Evolutionary conservation across 163 green algal genomes (phyloP), one percentile per base, ranked within the genome.

Genomic region (Prototheca cutis): DNA sequence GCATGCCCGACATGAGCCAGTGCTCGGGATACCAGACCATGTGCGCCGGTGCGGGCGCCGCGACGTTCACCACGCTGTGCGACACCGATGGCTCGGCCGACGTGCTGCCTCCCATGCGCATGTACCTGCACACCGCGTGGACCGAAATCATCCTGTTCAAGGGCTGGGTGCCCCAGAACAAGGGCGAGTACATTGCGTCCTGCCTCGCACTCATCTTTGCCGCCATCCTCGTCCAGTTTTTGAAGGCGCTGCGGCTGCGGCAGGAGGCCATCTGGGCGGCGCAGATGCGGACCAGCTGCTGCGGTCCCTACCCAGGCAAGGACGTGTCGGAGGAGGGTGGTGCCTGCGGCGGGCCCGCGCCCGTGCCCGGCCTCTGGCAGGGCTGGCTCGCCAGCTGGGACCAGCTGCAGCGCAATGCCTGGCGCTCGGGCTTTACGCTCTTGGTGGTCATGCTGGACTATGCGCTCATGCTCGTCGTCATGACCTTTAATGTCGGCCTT

Each of bases 401-500:
- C n/a, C 39, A 53, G 40, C 18, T 55, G n/a, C 17, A 25, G 2
- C 67, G 70, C 36, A 77, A 77, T 31, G 54, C 36, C 7, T 34
- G 59, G n/a, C 70, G 70, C 8, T 52, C 58, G 6, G 5, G 17
- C 21, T 52, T 67, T 48, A 58, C 70, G 31, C 53, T 55, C 5
- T 40, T 77, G 1, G 51, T 61, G 6, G 61, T 80, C 3, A 74
- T 76, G 17, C 65, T 88, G 24, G 80, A 87, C 58, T 85, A 83
- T 61, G 72, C 68, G 49, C 74, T 84, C 33, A 83, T 88, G 80
- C 70, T 88, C 48, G 68, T 84, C 17, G 80, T 79, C 23, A 84
- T 88, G 74, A 84, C 80, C 18, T 88, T 87, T 72, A 88, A 88
- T 61, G 57, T 86, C 27, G 80, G 80, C 2, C 63, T 88, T 42